Evolutionary conservation across 2,329 filamentous ascomycete genomes (phyloP).

Genomic region (Fusarium sacchari): DNA sequence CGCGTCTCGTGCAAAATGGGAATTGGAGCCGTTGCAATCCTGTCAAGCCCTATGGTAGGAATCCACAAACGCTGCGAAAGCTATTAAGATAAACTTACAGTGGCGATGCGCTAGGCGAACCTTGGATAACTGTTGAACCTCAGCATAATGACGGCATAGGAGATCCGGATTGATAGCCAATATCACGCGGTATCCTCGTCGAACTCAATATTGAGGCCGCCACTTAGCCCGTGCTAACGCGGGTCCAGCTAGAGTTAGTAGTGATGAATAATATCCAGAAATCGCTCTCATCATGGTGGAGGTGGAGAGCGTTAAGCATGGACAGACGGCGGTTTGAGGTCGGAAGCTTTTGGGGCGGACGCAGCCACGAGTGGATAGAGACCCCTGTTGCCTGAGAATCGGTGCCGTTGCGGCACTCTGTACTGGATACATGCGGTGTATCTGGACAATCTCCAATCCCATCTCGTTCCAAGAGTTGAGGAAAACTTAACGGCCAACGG

Average conservation of each 20-base stretch:
- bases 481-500: slow-evolving; percentile 11
- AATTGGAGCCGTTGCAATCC: not conserved
- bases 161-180: slow-evolving; percentile 5
- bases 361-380: slow-evolving; percentile 39
- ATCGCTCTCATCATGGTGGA: slow-evolving; percentile 31
- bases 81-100: not conserved
- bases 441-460: slow-evolving; percentile 5
- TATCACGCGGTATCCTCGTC: slow-evolving; percentile 33
- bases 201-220: slow-evolving; percentile 46
- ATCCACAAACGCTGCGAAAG: not conserved
- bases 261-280: slow-evolving; percentile 25
- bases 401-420: slow-evolving; percentile 33
- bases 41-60: not conserved
- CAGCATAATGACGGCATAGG: slow-evolving; percentile 37
- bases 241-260: slow-evolving; percentile 35
- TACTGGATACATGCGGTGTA: slow-evolving; percentile 30
- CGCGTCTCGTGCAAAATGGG: not conserved
- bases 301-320: slow-evolving; percentile 40
- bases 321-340: slow-evolving; percentile 44
- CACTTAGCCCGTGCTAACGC: slow-evolving; percentile 34
- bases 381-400: slow-evolving; percentile 24
- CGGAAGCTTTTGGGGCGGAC: slow-evolving; percentile 43
- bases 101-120: not conserved
- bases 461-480: slow-evolving; percentile 1
- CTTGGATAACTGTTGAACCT: not conserved